phyloP scores from a whole-genome alignment of 176 grass and related monocot species.

The Hyparrhenia diplandra region DNA sequence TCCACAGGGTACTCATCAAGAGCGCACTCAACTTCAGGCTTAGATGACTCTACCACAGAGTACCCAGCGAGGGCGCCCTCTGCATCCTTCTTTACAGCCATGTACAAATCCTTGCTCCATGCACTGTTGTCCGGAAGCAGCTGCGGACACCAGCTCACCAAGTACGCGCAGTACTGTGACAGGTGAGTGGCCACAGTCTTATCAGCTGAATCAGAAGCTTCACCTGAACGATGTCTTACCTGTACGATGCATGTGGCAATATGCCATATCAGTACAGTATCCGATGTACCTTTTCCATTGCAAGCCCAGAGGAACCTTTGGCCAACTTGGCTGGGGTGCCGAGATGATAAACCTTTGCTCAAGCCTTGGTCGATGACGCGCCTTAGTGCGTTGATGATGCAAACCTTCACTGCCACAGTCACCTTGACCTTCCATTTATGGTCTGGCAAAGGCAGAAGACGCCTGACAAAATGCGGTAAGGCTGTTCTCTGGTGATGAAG shows the following conservation, averaged over 20 bases:
- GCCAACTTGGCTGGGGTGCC: too few relatives aligned
- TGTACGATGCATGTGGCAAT: too few relatives aligned
- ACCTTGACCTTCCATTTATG: neutral
- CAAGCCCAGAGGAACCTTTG: too few relatives aligned
- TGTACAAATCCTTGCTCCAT: constrained; percentile 14
- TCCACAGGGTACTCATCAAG: too few relatives aligned
- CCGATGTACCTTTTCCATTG: too few relatives aligned
- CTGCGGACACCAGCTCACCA: neutral
- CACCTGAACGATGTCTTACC: too few relatives aligned
- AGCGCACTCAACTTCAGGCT: neutral
- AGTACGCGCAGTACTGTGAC: constrained; percentile 16
- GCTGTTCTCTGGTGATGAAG: neutral
- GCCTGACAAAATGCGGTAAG: neutral
- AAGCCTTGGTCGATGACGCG: too few relatives aligned
- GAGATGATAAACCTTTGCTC: too few relatives aligned
- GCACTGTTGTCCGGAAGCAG: neutral
- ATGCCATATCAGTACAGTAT: too few relatives aligned
- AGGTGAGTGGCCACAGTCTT: neutral
- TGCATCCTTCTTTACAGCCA: neutral
- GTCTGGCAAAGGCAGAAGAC: neutral
- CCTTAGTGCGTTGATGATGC: neutral
- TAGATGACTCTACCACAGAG: neutral
- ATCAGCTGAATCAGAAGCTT: too few relatives aligned
- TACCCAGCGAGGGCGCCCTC: neutral
- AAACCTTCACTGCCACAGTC: neutral